These are phyloP conservation scores for Fusarium guadeloupense DNA, from an alignment of 2,329 filamentous ascomycete genomes.

Conservation along the genomic window DNA sequence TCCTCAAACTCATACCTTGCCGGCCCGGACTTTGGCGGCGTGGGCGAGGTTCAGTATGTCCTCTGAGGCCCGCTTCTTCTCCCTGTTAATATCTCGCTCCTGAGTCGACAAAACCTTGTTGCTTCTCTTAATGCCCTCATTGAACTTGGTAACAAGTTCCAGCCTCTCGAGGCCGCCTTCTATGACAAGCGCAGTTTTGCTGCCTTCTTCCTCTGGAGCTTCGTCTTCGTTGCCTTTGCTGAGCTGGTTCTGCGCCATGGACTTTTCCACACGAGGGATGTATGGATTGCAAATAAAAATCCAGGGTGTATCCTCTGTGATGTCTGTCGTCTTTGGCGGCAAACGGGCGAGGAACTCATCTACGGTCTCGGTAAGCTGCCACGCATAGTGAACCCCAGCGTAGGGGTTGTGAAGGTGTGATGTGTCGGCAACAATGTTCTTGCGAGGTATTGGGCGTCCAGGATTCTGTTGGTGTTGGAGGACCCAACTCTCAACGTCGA, in stretches of 20 bases:
- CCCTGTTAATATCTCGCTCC: conserved; percentile 59
- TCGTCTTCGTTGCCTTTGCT: conserved; percentile 60
- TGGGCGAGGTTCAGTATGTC: conserved; percentile 71
- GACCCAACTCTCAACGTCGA: conserved; percentile 60
- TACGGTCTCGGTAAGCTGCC: conserved; percentile 71
- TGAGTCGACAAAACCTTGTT: conserved; percentile 49
- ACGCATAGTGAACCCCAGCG: conserved; percentile 62
- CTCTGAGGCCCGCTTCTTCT: conserved; percentile 58
- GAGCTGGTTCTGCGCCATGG: conserved; percentile 47
- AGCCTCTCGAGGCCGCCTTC: conserved; percentile 63
- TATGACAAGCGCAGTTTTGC: conserved; percentile 59
- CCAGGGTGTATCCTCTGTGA: conserved; percentile 64
- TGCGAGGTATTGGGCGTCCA: conserved; percentile 40
- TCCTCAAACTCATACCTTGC: conserved; percentile 64
- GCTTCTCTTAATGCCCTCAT: conserved; percentile 56
- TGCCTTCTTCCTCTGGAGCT: conserved; percentile 56
- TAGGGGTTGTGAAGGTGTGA: conserved; percentile 66
- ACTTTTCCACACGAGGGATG: conserved; percentile 50
- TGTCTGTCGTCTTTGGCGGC: conserved; percentile 70
- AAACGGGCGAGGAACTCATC: conserved; percentile 73
- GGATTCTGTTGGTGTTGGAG: conserved; percentile 40
- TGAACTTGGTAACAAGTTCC: conserved; percentile 57
- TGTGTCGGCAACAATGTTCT: conserved; percentile 25
- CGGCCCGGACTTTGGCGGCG: conserved; percentile 65
- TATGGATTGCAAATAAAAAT: conserved; percentile 78